Evolutionary conservation across 352 stramenopile genomes (phyloP), one percentile per base, ranked within the genome.

Genomic region (Phytophthora hybrid): DNA sequence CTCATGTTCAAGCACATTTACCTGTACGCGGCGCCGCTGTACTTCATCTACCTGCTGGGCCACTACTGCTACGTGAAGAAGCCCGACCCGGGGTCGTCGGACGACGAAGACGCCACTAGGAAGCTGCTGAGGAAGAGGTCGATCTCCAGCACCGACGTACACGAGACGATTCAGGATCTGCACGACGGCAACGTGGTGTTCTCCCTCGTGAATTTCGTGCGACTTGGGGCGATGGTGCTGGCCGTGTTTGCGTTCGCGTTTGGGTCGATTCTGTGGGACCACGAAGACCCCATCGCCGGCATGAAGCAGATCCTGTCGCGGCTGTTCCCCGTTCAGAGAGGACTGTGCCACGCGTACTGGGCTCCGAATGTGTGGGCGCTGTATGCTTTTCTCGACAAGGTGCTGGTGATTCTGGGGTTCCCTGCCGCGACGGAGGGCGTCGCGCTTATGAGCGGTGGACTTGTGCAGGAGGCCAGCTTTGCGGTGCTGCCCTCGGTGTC

Each of bases 1-100:
- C 81, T 99, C 64, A 98, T 98, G 82, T 90, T 98, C 55, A 99
- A 99, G 79, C 98, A 99, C 82, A 96, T 99, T 66, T 99, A 99
- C 57, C 70, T 99, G 18, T 97, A 97, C 62, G 86, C 98, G 21
- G 97, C 93, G 6, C 97, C 96, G 57, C 81, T 99, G 5, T 99
- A 99, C 81, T 98, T 99, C 63, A 89, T 98, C 41, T 99, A 99
- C 70, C 77, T 99, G 34, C 81, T 99, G 39, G 73, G 88, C 44
- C 85, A 95, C 71, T 98, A 99, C 82, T 97, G 91, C 87, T 94
- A 93, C 76, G 76, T 83, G 18, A 82, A 75, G 63, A 72, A 74
- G 31, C 41, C 59, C 19, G 59, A 78, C 10, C 9, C 64, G 16
- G 59, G 59, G 14, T 57, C 59, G 6, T 73, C 58, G 21, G 55